A percentile compares a stretch with the other conserved stretches of the same genome.
Conservation (phyloP, 148 eudicot genomes). For the Silene uniflora region DNA sequence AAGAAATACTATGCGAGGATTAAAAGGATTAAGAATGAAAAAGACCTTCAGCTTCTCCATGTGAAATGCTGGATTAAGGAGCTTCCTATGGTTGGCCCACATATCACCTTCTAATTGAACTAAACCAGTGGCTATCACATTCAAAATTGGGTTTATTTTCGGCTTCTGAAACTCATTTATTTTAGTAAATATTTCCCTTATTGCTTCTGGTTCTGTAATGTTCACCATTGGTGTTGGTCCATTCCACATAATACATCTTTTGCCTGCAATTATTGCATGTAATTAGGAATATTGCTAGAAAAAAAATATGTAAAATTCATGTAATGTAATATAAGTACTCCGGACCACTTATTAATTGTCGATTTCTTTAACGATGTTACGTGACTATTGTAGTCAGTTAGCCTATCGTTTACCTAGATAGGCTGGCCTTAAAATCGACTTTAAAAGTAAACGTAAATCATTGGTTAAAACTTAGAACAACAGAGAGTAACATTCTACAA, state of each 20-base stretch:
- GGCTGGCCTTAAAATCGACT: too few species aligned
- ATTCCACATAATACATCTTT: slow-evolving; percentile 25
- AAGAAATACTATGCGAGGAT: too few species aligned
- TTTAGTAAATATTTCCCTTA: slow-evolving; percentile 31
- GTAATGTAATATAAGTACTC: too few species aligned
- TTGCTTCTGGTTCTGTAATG: slow-evolving; percentile 28
- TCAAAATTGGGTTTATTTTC: slow-evolving; percentile 21
- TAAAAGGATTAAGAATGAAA: background rate
- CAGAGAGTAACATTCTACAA: too few species aligned
- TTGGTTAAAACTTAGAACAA: too few species aligned
- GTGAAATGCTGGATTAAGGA: slow-evolving; percentile 36
- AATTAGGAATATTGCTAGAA: too few species aligned
- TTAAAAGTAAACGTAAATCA: too few species aligned
- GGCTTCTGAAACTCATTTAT: slow-evolving; percentile 25
- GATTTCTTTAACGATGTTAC: too few species aligned
- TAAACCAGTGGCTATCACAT: slow-evolving; percentile 24
- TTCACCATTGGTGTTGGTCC: slow-evolving; percentile 30
- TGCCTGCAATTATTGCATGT: slow-evolving; percentile 17
- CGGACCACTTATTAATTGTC: too few species aligned
- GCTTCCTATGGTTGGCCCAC: slow-evolving; percentile 39
- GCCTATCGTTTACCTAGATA: too few species aligned
- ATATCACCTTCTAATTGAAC: slow-evolving; percentile 21
- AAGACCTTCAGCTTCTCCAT: slow-evolving; percentile 30
- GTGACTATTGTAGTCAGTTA: too few species aligned
- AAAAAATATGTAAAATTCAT: too few species aligned